Percentiles rank a stretch among this genome's conserved stretches.
These are phyloP conservation scores for Suillus subalutaceus DNA, from an alignment of 768 basidiomycete genomes.

Conservation along the genomic window DNA sequence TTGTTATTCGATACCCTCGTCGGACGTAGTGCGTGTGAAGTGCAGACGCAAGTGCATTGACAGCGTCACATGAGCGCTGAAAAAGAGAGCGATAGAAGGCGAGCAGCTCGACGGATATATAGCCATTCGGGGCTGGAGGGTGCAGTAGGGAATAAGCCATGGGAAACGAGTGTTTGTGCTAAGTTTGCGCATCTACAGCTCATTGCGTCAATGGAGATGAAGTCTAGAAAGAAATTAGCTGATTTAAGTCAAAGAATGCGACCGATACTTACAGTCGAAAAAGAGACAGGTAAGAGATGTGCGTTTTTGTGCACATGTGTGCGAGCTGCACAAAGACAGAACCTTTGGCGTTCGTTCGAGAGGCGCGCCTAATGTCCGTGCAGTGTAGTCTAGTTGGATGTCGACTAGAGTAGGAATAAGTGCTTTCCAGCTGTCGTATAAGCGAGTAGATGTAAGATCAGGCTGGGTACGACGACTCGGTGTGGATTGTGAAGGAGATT, in stretches of 20 bases:
- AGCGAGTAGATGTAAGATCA: neutral
- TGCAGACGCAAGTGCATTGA: conserved; percentile 12
- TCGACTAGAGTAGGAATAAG: conserved; percentile 7
- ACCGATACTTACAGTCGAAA: neutral
- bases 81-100: conserved; percentile 39
- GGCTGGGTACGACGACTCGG: neutral
- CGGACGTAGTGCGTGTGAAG: conserved; percentile 1
- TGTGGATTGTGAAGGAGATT: neutral
- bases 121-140: conserved; percentile 21
- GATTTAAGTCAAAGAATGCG: neutral
- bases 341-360: neutral
- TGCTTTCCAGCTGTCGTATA: conserved; percentile 8
- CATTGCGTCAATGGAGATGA: conserved; percentile 11
- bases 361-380: neutral
- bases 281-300: neutral
- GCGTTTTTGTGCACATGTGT: neutral
- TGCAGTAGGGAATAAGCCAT: conserved; percentile 37
- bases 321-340: neutral
- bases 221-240: conserved; percentile 18
- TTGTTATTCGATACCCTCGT: neutral
- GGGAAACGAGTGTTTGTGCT: conserved; percentile 25
- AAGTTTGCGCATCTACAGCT: conserved; percentile 27
- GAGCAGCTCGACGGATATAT: conserved; percentile 33
- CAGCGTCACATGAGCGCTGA: conserved; percentile 17
- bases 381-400: neutral